Evolutionary conservation across 2,329 filamentous ascomycete species (phyloP), one percentile per base, ranked within the genome.

Genomic region (Fusarium avenaceum): DNA sequence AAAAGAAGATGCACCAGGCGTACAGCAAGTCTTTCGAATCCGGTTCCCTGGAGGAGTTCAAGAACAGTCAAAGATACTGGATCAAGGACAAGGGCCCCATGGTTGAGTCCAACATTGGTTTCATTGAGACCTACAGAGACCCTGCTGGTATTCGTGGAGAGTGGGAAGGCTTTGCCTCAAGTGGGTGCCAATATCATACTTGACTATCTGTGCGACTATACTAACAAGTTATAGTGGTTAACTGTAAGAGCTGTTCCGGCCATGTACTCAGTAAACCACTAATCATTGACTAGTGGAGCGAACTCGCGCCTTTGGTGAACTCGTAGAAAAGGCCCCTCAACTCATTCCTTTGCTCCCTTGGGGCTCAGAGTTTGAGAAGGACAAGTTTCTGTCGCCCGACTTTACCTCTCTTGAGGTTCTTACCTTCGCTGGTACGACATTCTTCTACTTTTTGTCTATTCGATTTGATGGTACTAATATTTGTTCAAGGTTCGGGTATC

Each of bases 391-490:
- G 35, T 95, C 93, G 52, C 96, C 96, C 0, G 96, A 99, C 78
- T 99, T 99, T 76, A 98, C 96, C 0, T 96, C 92, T 11, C 85
- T 98, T 3, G 96, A 99, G 78, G 94, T 97, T 4, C 80, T 97
- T 63, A 93, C 91, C 1, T 97, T 97, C 72, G 80, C 78, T 57
- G 80, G 76, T 74, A 55, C 35, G 67, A 19, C 19, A 7, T 72
- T 15, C 2, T 14, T 17, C 14, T 30, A 13, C 11, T 7, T 8
- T 8, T 9, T 10, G 6, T n/a, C 19, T 6, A 28, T 50, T 9
- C 17, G 39, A 26, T 24, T n/a, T 39, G 26, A 19, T 86, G 87
- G 44, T 22, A 32, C 58, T 76, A 30, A 75, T 24, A 22, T 9
- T 22, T 9, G 14, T 7, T 22, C 2, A 35, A 76, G 87, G 84